Evolutionary conservation across 2,329 filamentous ascomycete genomes (phyloP), one percentile per base, ranked within the genome.

Genomic region (Ampelomyces quisqualis): DNA sequence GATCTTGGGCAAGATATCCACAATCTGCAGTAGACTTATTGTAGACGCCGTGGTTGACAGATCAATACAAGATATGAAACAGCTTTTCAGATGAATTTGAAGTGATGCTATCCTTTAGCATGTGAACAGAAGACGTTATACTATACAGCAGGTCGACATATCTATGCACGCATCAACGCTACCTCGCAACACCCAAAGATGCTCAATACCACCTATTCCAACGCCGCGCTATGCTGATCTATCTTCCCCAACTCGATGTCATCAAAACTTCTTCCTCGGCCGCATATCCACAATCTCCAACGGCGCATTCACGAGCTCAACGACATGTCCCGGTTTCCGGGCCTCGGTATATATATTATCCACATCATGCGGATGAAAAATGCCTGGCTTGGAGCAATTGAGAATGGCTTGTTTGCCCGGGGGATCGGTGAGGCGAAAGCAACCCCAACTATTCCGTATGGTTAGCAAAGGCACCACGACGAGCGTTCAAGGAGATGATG

Each of bases 341-440:
- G 88, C 88, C 58, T 85, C 81, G 0, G 86, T 89, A 62, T 95
- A 95, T 1, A 94, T 78, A 55, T 90, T 84, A 18, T 80, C 75
- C 49, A 85, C 76, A 0, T 70, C 69, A 59, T 88, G 85, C 5
- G 82, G 88, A 66, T 98, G 93, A 65, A 98, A 98, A 0, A 94
- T 78, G 1, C 88, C 87, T 1, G 79, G 78, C 45, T 90, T 80
- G 2, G 73, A 82, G 70, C 93, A 98, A 27, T 82, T 78, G 30
- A 95, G 74, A 22, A 98, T 85, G n/a, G 88, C 81, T 49, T 87
- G 82, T 55, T 97, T 77, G 0, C 93, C 93, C 0, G 93, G 91
- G 0, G 93, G 93, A 67, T 96, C 88, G 0, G 93, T 98, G 4
- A 98, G 75, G 22, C 93, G 82, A 70, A 97, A 98, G 17, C 94